Base-by-base conservation (phyloP, 2,329 filamentous ascomycete genomes). In the Beauveria sp. region DNA sequence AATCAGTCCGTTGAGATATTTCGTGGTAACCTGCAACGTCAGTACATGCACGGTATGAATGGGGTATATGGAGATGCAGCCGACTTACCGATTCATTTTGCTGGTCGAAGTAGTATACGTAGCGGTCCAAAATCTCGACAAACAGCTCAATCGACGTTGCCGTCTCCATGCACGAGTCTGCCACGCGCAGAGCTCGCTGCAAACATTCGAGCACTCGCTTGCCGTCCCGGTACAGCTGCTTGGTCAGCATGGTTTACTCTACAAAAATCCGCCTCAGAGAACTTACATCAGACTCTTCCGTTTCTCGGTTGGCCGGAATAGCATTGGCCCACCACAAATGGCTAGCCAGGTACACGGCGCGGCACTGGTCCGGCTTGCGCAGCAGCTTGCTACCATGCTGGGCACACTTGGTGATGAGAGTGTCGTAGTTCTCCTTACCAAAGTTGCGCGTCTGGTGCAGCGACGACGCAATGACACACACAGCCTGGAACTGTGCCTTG, bases 31-130 rank as follows among this genome's bases (percentile, higher is more conserved):
- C 82, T 85, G 62, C 1, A 16, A 12, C 47, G n/a, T 22, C n/a
- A 43, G n/a, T 20, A 30, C 7, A 2, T n/a, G 63, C 4, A 22
- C 45, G 20, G n/a, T 30, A n/a, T 20, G 6, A 8, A 14, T 22
- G 12, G 22, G 42, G 2, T 14, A 43, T n/a, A 4, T 6, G 34
- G 26, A 26, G 9, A 20, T 12, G 47, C n/a, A 22, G 3, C 14
- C 16, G 34, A 71, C 81, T 70, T 73, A 85, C 95, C 66, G 93
- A 93, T 77, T 99, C 95, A 75, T 99, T 99, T 72, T 96, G 91
- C 74, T 99, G 93, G 75, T 99, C 95, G 78, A 97, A 99, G 79
- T 98, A 99, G 75, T 99, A 99, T 58, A 98, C 93, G 73, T 99
- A 99, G 74, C 95, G 87, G 74, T 99, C 97, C 61, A 99, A 79